Base-by-base conservation (phyloP, 768 basidiomycete genomes). In the Filobasidium floriforme region DNA sequence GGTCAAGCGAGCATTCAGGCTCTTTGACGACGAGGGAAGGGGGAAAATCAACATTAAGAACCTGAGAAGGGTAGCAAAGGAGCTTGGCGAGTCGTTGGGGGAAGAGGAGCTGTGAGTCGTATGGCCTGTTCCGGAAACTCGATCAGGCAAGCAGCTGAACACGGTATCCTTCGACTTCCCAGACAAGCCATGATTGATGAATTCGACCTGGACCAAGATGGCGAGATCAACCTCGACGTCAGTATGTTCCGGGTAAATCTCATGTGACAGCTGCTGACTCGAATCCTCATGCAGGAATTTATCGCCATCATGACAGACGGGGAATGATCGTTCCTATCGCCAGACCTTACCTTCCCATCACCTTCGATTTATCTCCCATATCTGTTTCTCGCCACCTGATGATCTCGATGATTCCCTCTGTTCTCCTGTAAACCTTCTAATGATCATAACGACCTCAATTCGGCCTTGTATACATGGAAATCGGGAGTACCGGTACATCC, bases 151-250 rank as follows among this genome's bases (percentile, higher is more conserved):
- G 46, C n/a, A 52, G 43, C 61, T 66, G 52, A 24, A 3, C 44
- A 9, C 9, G 59, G 68, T 32, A 0, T 40, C 28, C 7, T 14
- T 59, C 60, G n/a, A 61, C 22, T 4, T 29, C 29, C 66, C 72
- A 97, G 94, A 71, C 92, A 97, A 86, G 96, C 96, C 26, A 99
- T 99, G 96, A 99, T 99, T 75, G 96, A 99, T 73, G 96, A 99
- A 80, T 99, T 99, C 76, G 96, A 99, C 79, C 85, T 99, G 28
- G 96, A 99, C 81, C 88, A 92, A 77, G 96, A 99, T 71, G 92
- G 93, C 32, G 94, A 94, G 81, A 98, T 98, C 78, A 92, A 87
- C 37, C 54, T 68, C 41, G 67, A 68, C 46, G 67, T 68, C 14
- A 24, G 60, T 63, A 55, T 6, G 22, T 29, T 55, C 46, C 32